These are phyloP conservation scores for Conticribra weissflogii DNA, from an alignment of 108 stramenopile genomes.

Conservation along the genomic window DNA sequence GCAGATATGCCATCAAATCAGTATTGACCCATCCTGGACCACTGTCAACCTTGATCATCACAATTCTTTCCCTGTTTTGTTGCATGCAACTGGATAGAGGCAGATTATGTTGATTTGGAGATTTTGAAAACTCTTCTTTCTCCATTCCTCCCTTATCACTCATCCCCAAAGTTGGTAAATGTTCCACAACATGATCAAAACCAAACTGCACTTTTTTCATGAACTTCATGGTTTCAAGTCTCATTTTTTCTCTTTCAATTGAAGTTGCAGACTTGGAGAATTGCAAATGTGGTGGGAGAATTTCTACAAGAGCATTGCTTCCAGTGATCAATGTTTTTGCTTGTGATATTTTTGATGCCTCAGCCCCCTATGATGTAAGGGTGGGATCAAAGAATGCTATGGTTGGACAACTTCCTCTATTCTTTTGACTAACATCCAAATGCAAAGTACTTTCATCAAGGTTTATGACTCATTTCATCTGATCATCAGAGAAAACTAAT, in stretches of 20 bases:
- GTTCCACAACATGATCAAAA: background rate
- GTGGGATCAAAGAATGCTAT: background rate
- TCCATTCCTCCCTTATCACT: conserved; percentile 39
- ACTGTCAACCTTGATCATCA: conserved; percentile 26
- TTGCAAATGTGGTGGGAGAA: conserved; percentile 19
- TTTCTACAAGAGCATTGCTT: conserved; percentile 10
- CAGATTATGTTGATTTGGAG: conserved; percentile 2
- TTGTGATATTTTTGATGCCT: background rate
- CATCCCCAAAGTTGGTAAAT: conserved; percentile 14
- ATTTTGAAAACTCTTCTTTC: conserved; percentile 6
- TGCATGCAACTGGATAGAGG: conserved; percentile 13
- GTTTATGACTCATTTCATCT: background rate
- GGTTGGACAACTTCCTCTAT: background rate
- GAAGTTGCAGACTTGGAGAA: conserved; percentile 1
- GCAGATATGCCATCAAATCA: background rate
- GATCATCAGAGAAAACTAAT: background rate
- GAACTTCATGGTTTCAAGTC: background rate
- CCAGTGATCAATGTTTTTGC: conserved; percentile 1
- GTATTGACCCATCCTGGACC: conserved; percentile 8
- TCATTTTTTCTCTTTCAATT: background rate
- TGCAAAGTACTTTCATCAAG: background rate
- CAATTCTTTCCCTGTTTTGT: conserved; percentile 12
- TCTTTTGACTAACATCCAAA: background rate
- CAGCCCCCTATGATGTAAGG: background rate
- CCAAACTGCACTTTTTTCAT: conserved; percentile 15